phyloP scores from a whole-genome alignment of 225 moss, liverwort and hornwort species.

The Straminergon stramineum region DNA sequence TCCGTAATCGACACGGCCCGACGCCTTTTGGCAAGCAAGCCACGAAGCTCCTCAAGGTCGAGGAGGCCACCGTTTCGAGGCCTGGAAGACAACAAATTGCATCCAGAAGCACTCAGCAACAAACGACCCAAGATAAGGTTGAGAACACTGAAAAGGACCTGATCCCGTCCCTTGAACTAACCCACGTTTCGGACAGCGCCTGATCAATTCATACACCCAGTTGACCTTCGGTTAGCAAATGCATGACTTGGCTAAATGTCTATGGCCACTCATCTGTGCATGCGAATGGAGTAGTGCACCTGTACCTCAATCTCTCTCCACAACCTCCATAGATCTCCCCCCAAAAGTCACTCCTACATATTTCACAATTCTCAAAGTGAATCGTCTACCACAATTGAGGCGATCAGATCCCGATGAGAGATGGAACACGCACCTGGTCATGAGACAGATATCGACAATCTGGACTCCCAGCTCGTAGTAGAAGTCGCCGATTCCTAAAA shows the following conservation, averaged over 20 bases:
- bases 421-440: conserved; percentile 16
- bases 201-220: not conserved
- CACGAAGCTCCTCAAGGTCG: conserved; percentile 71
- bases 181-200: not conserved
- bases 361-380: not conserved
- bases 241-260: not conserved
- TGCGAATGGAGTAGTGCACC: not conserved
- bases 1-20: conserved; percentile 60
- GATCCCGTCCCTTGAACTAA: not conserved
- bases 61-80: conserved; percentile 86
- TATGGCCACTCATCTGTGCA: not conserved
- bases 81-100: conserved; percentile 3
- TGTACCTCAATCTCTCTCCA: not conserved
- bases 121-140: too few relatives aligned
- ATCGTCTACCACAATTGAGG: not conserved
- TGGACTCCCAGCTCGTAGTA: conserved; percentile 96
- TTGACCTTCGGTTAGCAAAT: too few relatives aligned
- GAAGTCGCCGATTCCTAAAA: conserved; percentile 89
- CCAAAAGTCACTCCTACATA: not conserved
- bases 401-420: not conserved
- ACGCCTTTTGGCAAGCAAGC: conserved; percentile 45
- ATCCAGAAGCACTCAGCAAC: not conserved
- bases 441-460: conserved; percentile 90
- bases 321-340: not conserved
- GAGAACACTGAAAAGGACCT: not conserved